Evolutionary conservation across 208 protist genomes (phyloP).

Genomic region (Naegleria gruberi): DNA sequence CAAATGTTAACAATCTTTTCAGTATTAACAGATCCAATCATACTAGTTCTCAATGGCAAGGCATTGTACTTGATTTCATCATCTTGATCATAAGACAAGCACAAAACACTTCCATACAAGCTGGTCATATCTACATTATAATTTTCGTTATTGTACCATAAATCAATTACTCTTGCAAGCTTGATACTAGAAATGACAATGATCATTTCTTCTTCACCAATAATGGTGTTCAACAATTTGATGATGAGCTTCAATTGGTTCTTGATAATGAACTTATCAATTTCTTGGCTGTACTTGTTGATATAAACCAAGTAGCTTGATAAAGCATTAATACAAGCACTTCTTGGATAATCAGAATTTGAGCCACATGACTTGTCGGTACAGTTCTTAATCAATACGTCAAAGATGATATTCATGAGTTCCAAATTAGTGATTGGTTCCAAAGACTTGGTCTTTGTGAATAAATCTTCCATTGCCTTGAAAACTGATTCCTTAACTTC

Average conservation of each 20-base stretch:
- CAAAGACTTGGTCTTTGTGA: background rate
- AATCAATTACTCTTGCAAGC: background rate
- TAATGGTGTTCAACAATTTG: background rate
- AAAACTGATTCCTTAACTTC: background rate
- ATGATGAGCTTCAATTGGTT: too few species aligned
- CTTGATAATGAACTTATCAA: too few species aligned
- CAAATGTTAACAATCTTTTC: background rate
- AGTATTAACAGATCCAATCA: background rate
- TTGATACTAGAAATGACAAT: background rate
- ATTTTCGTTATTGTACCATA: background rate
- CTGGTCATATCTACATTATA: background rate
- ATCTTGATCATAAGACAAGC: background rate
- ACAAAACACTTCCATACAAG: background rate
- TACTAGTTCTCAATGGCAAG: background rate
- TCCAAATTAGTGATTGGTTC: background rate
- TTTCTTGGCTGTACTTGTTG: background rate
- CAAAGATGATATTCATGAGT: background rate
- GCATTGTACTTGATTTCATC: background rate
- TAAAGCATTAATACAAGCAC: background rate
- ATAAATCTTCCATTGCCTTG: background rate
- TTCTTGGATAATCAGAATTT: background rate
- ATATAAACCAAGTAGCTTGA: background rate
- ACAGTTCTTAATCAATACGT: background rate
- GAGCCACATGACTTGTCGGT: background rate
- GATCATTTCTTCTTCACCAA: background rate